Evolutionary conservation across 352 stramenopile species (phyloP), one percentile per base, ranked within the genome.

Genomic region (Pilasporangium apinafurcum): DNA sequence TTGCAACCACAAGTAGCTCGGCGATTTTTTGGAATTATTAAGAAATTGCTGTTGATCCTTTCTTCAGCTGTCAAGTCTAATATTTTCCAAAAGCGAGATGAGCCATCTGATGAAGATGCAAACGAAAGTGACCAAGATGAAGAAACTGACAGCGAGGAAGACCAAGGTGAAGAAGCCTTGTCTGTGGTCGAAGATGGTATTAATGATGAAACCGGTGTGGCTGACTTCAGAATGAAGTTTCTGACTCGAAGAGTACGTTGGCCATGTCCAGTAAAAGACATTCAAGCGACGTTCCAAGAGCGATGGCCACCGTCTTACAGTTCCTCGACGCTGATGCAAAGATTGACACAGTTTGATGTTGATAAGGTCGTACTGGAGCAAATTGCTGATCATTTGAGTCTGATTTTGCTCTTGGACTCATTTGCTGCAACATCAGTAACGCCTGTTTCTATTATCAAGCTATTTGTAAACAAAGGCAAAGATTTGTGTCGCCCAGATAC

Each of bases 351-450:
- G 12, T 86, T 83, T 29, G 57, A 68, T 7, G 48, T 76, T 8
- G 34, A 71, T 26, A 48, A 48, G 16, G 43, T 85, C 14, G 79
- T 62, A 8, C 30, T 57, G 20, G 31, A 28, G 13, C 67, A 73
- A 31, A 55, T 92, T 6, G 37, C 54, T 7, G 68, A 86, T 44
- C 81, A 93, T 41, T 64, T 74, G 26, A 86, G 73, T 40, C 62
- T 93, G 44, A 66, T 93, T 28, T 63, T 87, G 33, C 65, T 93
- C 35, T 64, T 93, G 1, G 76, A 91, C 42, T 88, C 77, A 21
- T 93, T 90, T 51, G 76, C 78, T 13, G 76, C 74, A 4, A 88
- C 73, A 9, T 56, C 60, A 8, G 65, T 87, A 17, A 83, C 72
- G 4, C 74, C 79, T 9, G 74, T 91, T 29, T 84, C 81, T 14